Evolutionary conservation across 352 stramenopile genomes (phyloP), one percentile per base, ranked within the genome.

Genomic region (Globisporangium nagaii): DNA sequence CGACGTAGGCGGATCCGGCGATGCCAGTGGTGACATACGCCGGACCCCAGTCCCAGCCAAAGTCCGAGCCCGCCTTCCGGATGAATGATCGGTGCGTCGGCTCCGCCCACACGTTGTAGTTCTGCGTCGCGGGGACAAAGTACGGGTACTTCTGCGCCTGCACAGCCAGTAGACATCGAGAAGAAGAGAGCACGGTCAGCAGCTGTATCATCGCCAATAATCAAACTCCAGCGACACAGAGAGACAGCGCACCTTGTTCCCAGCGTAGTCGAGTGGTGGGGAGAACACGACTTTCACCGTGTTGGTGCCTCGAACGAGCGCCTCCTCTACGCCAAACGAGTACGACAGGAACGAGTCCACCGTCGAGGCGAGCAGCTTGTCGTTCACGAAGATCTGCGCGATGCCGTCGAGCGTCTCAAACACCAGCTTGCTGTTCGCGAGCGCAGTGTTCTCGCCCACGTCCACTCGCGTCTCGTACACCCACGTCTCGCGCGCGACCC

Each of bases 1-100:
- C 68, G 22, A 93, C 40, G 41, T 67, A 79, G 12, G 62, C 84
- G 17, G 30, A n/a, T 1, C 75, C 79, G 22, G 76, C 64, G 51
- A 93, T 86, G 4, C 84, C 84, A 7, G 71, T 66, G 12, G 75
- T 86, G 5, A 80, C 65, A 52, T 71, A 90, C 27, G 84, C 83
- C 11, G 84, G 85, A 0, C 85, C 85, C 85, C 85, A 95, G 52
- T 95, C 85, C 85, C 85, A 95, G 3, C 85, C 85, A 67, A 94
- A 95, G 57, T 93, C 85, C 8, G 80, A 90, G 0, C 83, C 83
- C 0, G 85, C 80, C 53, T 95, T 95, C n/a, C 85, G 79, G 10
- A 93, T 64, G 59, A 94, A 95, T 1, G 73, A 79, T 2, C 85
- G 84, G 25, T 86, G 68, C 19, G 84, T 84, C 11, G 81, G 78